Conservation (phyloP, 345 rosid genomes). For the Moricandia arvensis region DNA sequence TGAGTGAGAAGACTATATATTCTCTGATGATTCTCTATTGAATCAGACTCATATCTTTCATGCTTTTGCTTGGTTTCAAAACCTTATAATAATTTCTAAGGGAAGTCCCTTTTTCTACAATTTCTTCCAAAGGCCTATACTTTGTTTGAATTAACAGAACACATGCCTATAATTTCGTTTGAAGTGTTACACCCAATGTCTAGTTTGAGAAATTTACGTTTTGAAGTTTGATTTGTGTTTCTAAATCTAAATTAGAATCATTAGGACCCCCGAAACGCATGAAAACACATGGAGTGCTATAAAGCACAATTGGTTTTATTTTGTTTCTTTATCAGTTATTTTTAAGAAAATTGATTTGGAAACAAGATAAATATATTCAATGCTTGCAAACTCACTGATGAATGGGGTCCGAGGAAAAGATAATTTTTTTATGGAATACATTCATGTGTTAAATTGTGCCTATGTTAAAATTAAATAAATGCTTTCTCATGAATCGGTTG, state of each 20-base stretch:
- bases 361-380: not conserved
- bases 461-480: not conserved
- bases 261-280: not conserved
- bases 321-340: not conserved
- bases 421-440: not conserved
- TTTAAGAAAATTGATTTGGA: not conserved
- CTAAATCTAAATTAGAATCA: not conserved
- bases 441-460: not conserved
- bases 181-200: not conserved
- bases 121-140: not conserved
- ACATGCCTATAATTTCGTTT: not conserved
- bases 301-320: not conserved
- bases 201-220: not conserved
- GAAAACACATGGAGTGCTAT: not conserved
- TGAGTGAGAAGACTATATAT: constrained; percentile 2
- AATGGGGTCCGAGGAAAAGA: not conserved
- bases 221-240: not conserved
- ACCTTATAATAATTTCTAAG: constrained; percentile 1
- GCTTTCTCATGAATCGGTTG: not conserved
- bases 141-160: not conserved
- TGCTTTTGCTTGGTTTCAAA: not conserved
- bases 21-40: constrained; percentile 23
- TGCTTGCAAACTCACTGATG: not conserved
- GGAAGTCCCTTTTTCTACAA: not conserved
- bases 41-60: not conserved